Evolutionary conservation across 2,329 filamentous ascomycete species (phyloP).

Genomic region (Aspergillus sp.): DNA sequence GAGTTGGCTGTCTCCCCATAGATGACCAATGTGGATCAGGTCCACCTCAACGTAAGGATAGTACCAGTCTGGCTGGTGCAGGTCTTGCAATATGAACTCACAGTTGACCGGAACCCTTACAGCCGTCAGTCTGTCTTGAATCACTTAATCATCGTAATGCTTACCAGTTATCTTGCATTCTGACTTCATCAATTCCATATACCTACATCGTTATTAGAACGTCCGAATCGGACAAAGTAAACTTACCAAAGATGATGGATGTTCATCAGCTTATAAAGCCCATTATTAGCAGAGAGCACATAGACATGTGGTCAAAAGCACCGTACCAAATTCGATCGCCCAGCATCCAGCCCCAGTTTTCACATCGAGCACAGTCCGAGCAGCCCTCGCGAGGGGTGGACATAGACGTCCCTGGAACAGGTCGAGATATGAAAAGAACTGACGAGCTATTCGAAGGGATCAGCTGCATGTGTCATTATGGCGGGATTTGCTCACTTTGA

Average conservation of each 20-base stretch:
- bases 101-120: not conserved
- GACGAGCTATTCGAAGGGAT: not conserved
- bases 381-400: not conserved
- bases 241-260: not conserved
- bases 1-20: not conserved
- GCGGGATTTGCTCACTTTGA: not conserved
- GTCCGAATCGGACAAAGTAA: not conserved
- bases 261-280: not conserved
- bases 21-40: not conserved
- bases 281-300: not conserved
- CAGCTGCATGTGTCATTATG: not conserved
- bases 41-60: not conserved
- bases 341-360: not conserved
- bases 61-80: not conserved
- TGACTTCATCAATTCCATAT: not conserved
- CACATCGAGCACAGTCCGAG: not conserved
- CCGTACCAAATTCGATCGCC: constrained; percentile 1
- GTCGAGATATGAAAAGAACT: not conserved
- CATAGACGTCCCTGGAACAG: not conserved
- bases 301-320: not conserved
- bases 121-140: not conserved
- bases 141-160: not conserved
- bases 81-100: not conserved
- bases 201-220: not conserved
- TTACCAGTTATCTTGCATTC: constrained; percentile 1